Conservation (phyloP, 1,139 yeast genomes). For the Pneumocystis carinii region DNA sequence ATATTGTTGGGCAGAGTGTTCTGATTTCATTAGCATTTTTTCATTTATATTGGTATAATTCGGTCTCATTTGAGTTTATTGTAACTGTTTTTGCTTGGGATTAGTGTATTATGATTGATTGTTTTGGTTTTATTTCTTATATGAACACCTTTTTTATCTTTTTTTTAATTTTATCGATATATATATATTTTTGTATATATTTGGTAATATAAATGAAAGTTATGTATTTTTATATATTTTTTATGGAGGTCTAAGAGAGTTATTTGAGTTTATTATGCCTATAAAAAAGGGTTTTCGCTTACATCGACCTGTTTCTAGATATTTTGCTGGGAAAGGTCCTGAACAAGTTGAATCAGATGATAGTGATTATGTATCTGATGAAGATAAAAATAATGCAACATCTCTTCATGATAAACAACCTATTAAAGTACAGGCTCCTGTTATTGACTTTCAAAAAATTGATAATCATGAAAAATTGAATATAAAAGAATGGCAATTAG, state of each 20-base stretch:
- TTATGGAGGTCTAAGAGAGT: neutral
- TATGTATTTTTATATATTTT: neutral
- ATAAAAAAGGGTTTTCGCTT: neutral
- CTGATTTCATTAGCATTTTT: neutral
- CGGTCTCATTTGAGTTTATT: neutral
- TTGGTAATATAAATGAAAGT: neutral
- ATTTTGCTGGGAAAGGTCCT: neutral
- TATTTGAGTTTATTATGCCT: neutral
- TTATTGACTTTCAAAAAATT: neutral
- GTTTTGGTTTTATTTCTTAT: no score
- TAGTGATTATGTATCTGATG: neutral
- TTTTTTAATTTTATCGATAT: neutral
- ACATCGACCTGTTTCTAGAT: neutral
- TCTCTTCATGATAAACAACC: neutral
- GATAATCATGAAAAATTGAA: neutral
- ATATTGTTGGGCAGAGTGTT: neutral
- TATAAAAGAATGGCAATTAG: neutral
- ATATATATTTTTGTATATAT: no score
- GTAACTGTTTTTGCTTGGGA: neutral
- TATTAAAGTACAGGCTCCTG: neutral
- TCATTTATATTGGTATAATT: neutral
- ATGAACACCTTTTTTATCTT: no score
- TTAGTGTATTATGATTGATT: no score
- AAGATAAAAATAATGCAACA: neutral
- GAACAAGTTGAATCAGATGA: neutral